These are phyloP conservation scores for Brassica nigra DNA, from an alignment of 345 rosid genomes.

Conservation along the genomic window DNA sequence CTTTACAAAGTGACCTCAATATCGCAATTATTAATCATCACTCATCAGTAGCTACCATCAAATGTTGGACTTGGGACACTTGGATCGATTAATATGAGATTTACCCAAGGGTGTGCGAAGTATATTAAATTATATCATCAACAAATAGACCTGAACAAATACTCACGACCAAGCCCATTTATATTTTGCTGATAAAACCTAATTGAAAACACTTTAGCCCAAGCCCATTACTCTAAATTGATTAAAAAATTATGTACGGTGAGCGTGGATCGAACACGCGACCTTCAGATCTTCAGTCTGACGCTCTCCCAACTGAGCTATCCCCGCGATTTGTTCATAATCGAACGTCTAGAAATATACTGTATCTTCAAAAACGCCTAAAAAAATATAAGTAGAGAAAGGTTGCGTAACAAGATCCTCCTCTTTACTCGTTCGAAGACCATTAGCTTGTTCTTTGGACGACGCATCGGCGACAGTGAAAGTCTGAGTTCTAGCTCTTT, in stretches of 20 bases:
- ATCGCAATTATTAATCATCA: not conserved
- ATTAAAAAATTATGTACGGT: conserved; percentile 49
- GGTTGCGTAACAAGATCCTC: conserved; percentile 15
- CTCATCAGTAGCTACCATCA: no score
- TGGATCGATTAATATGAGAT: not conserved
- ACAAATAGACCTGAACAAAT: not conserved
- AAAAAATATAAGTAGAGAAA: conserved; percentile 32
- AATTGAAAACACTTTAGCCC: not conserved
- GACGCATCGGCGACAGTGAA: not conserved
- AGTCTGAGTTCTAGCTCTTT: conserved; percentile 3
- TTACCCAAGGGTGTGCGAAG: not conserved
- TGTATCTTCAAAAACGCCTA: no score
- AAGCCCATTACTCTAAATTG: not conserved
- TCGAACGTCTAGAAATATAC: no score
- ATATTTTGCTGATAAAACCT: not conserved
- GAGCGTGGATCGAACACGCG: conserved; percentile 96
- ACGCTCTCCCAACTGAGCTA: conserved; percentile 90
- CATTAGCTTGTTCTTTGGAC: no score
- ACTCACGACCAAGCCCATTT: not conserved
- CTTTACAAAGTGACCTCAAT: not conserved
- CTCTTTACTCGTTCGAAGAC: not conserved
- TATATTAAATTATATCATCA: not conserved
- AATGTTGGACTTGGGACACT: not conserved
- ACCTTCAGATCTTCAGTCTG: conserved; percentile 99
- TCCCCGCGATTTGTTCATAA: conserved; percentile 46